Conservation (phyloP, 805 yeast genomes). For the Scheffersomyces coipomensis region DNA sequence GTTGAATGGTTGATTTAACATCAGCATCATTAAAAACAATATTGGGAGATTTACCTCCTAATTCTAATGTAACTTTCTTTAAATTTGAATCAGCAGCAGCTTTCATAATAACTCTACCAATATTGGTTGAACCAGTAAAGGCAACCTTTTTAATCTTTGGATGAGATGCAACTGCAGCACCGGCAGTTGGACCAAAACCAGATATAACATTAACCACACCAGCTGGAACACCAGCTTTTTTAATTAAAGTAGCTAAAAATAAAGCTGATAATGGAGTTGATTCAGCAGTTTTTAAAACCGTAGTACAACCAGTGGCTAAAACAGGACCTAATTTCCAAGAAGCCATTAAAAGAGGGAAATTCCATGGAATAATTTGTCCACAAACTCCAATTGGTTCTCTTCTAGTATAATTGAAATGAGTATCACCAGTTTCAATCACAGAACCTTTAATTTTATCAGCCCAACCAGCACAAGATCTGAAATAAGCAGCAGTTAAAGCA, state of each 20-base stretch:
- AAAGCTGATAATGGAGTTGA: slow-evolving; percentile 88
- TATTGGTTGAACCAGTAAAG: slow-evolving; percentile 92
- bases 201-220: slow-evolving; percentile 88
- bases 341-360: slow-evolving; percentile 92
- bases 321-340: slow-evolving; percentile 96
- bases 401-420: slow-evolving; percentile 74
- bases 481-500: slow-evolving; percentile 60
- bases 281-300: slow-evolving; percentile 89
- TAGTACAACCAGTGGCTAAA: slow-evolving; percentile 84
- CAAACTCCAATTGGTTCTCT: slow-evolving; percentile 94
- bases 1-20: slow-evolving; percentile 69
- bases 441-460: slow-evolving; percentile 85
- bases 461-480: slow-evolving; percentile 87
- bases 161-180: slow-evolving; percentile 76
- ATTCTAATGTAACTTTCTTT: slow-evolving; percentile 89
- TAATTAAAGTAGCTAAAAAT: slow-evolving; percentile 63
- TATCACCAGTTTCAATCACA: slow-evolving; percentile 68
- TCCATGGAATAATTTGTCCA: slow-evolving; percentile 97
- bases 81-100: slow-evolving; percentile 75
- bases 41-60: slow-evolving; percentile 96
- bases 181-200: slow-evolving; percentile 85
- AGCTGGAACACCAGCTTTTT: slow-evolving; percentile 86
- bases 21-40: slow-evolving; percentile 86
- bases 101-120: slow-evolving; percentile 81
- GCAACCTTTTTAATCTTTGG: slow-evolving; percentile 85